These are phyloP conservation scores for Parietaria judaica DNA, from an alignment of 306 rosid species.

Conservation along the genomic window DNA sequence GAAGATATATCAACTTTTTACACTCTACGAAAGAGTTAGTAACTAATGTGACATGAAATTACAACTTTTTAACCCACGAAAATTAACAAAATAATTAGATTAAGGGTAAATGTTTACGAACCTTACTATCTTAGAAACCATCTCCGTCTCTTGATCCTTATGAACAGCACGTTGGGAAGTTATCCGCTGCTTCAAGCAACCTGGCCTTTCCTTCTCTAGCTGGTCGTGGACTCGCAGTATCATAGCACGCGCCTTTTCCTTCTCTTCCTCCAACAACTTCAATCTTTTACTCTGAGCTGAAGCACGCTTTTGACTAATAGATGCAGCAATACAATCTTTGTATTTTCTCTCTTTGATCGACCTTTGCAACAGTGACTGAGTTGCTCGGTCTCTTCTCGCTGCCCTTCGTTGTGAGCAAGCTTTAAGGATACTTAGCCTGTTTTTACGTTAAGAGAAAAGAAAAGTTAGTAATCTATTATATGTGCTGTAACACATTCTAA, in stretches of 20 bases:
- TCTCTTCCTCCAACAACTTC: constrained; percentile 70
- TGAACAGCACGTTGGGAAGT: constrained; percentile 32
- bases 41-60: too few species aligned
- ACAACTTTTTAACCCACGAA: too few species aligned
- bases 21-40: too few species aligned
- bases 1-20: too few species aligned
- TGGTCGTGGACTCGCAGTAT: constrained; percentile 61
- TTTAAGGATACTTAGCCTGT: constrained; percentile 75
- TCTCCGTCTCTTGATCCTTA: constrained; percentile 48
- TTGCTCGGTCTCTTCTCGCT: constrained; percentile 65
- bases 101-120: neutral
- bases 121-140: constrained; percentile 70
- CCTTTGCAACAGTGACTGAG: constrained; percentile 63
- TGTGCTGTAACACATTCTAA: neutral
- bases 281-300: constrained; percentile 82
- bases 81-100: too few species aligned
- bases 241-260: constrained; percentile 67
- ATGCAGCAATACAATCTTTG: constrained; percentile 71
- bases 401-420: constrained; percentile 72
- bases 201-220: constrained; percentile 79
- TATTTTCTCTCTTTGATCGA: constrained; percentile 69
- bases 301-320: constrained; percentile 69
- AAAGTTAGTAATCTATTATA: neutral
- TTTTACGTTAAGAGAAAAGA: constrained; percentile 16
- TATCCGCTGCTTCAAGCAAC: constrained; percentile 67